Conservation (phyloP, 1,284 basidiomycete genomes). For the Cutaneotrichosporon sp. region DNA sequence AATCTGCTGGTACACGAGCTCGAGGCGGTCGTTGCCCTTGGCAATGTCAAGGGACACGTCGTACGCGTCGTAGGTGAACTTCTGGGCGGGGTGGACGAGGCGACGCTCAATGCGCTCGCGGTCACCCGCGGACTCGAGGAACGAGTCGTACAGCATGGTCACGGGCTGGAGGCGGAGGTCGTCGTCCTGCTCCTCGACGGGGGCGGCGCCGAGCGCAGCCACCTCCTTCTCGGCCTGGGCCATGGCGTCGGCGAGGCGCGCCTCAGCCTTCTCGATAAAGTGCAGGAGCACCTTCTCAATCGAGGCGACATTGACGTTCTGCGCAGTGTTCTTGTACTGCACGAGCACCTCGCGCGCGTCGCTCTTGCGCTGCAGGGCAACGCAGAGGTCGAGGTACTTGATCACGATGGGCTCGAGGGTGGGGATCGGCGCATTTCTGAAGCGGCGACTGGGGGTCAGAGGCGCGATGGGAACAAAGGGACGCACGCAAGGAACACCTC, state of each 20-base stretch:
- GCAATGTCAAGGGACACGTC: slow-evolving; percentile 94
- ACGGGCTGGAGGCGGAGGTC: slow-evolving; percentile 51
- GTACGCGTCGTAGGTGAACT: slow-evolving; percentile 98
- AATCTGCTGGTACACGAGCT: slow-evolving; percentile 93
- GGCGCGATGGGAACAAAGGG: slow-evolving; percentile 3
- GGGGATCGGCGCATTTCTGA: slow-evolving; percentile 84
- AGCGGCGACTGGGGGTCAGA: slow-evolving; percentile 65
- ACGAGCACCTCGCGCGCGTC: slow-evolving; percentile 88
- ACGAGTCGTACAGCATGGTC: slow-evolving; percentile 50
- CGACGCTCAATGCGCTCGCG: slow-evolving; percentile 95
- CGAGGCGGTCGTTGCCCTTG: slow-evolving; percentile 94
- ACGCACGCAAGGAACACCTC: slow-evolving; percentile 54
- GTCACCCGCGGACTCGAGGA: slow-evolving; percentile 63
- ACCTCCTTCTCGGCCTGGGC: slow-evolving; percentile 69
- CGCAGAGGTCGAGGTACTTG: slow-evolving; percentile 83
- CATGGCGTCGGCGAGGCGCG: slow-evolving; percentile 83
- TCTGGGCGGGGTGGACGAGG: slow-evolving; percentile 95
- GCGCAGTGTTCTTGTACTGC: slow-evolving; percentile 95
- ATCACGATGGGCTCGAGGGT: slow-evolving; percentile 95
- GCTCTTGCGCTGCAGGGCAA: slow-evolving; percentile 89
- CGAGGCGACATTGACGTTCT: slow-evolving; percentile 86
- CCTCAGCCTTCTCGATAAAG: slow-evolving; percentile 85
- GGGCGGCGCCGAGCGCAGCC: slow-evolving; percentile 76
- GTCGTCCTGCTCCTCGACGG: slow-evolving; percentile 40
- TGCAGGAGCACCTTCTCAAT: slow-evolving; percentile 91